Evolutionary conservation across 805 yeast genomes (phyloP).

Genomic region (Saccharomycopsis javanensis): DNA sequence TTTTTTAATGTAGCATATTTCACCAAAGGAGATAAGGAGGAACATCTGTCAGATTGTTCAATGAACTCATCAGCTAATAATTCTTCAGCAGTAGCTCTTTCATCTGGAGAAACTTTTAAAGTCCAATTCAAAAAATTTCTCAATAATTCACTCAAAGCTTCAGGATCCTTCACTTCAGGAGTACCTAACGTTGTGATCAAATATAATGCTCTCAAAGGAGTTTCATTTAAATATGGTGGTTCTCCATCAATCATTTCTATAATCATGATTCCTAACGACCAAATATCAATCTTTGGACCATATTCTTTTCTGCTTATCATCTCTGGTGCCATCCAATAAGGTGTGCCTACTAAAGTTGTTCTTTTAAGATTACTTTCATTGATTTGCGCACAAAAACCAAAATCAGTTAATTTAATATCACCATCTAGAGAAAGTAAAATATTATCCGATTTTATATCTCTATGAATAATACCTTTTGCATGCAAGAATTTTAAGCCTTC

Average conservation of each 20-base stretch:
- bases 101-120: conserved; percentile 73
- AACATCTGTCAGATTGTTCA: conserved; percentile 48
- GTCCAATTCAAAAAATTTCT: conserved; percentile 66
- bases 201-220: conserved; percentile 87
- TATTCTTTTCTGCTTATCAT: conserved; percentile 94
- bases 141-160: conserved; percentile 53
- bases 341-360: conserved; percentile 98
- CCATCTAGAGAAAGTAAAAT: conserved; percentile 76
- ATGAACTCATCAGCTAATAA: conserved; percentile 61
- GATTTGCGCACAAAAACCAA: conserved; percentile 92
- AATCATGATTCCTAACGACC: conserved; percentile 97
- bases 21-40: conserved; percentile 62
- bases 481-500: conserved; percentile 82
- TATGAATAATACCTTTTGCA: conserved; percentile 84
- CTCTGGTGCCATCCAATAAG: conserved; percentile 99
- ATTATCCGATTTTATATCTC: conserved; percentile 95
- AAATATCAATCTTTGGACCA: conserved; percentile 93
- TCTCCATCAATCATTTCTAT: conserved; percentile 99
- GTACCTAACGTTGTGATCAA: conserved; percentile 95
- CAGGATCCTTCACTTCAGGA: conserved; percentile 85
- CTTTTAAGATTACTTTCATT: conserved; percentile 75
- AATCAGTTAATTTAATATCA: conserved; percentile 88
- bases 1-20: conserved; percentile 65
- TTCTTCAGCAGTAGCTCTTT: conserved; percentile 69
- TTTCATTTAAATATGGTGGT: conserved; percentile 94